A percentile compares a stretch with the other conserved stretches of the same genome.
Conservation (phyloP, 768 basidiomycete genomes). For the Albatrellus ellisii region DNA sequence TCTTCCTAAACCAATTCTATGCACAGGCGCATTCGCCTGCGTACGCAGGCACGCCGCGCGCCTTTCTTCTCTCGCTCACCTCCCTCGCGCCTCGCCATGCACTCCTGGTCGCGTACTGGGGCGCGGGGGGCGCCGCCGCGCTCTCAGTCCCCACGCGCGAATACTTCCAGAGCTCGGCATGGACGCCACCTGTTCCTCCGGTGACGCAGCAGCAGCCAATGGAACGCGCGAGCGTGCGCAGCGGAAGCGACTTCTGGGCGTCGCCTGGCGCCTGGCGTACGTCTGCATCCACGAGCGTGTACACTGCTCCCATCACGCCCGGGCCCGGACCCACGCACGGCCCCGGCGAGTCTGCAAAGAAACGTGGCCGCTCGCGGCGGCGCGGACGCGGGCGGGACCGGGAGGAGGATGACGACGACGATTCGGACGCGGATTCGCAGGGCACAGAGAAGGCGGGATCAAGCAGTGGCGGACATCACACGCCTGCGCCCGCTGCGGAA, state of each 20-base stretch:
- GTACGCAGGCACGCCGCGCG: slow-evolving; percentile 53
- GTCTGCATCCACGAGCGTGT: slow-evolving; percentile 43
- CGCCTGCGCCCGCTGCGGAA: neutral
- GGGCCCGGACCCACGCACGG: slow-evolving; percentile 9
- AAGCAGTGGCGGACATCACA: slow-evolving; percentile 21
- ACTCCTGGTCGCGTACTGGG: slow-evolving; percentile 74
- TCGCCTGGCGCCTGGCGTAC: slow-evolving; percentile 27
- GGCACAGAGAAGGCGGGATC: slow-evolving; percentile 38
- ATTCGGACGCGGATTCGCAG: slow-evolving; percentile 49
- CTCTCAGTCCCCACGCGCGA: slow-evolving; percentile 73
- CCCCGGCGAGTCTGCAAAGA: neutral
- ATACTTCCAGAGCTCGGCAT: slow-evolving; percentile 77
- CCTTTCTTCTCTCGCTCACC: slow-evolving; percentile 63
- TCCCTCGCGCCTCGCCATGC: slow-evolving; percentile 59
- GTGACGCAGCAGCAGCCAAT: slow-evolving; percentile 11
- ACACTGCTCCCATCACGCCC: slow-evolving; percentile 22
- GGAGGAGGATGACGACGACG: slow-evolving; percentile 37
- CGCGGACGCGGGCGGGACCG: slow-evolving; percentile 18
- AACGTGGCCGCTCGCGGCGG: slow-evolving; percentile 7
- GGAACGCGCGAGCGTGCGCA: slow-evolving; percentile 36
- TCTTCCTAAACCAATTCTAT: slow-evolving; percentile 69
- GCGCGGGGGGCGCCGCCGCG: slow-evolving; percentile 66
- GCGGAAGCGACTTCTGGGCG: slow-evolving; percentile 72
- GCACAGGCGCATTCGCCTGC: slow-evolving; percentile 48
- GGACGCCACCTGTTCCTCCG: slow-evolving; percentile 42